Evolutionary conservation across 768 basidiomycete genomes (phyloP).

Genomic region (Tulasnella sp.): DNA sequence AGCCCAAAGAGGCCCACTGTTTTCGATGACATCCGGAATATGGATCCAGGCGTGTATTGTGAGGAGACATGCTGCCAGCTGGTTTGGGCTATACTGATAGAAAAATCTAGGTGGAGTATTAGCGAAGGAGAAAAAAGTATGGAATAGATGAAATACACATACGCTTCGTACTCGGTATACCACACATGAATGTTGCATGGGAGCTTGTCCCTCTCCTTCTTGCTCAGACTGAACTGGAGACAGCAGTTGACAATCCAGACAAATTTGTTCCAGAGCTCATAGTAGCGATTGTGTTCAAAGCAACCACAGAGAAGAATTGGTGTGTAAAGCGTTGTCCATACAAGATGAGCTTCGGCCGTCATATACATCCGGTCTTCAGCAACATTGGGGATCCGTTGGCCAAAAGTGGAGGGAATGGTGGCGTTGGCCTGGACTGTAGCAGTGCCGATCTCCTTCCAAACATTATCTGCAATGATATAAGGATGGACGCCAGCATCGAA

Average conservation of each 20-base stretch:
- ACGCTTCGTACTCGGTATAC: slow-evolving; percentile 16
- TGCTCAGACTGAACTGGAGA: background rate
- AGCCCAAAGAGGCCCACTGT: background rate
- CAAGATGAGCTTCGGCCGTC: slow-evolving; percentile 49
- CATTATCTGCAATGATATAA: slow-evolving; percentile 41
- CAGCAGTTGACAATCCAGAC: background rate
- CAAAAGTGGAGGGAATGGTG: slow-evolving; percentile 48
- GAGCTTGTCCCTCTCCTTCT: background rate
- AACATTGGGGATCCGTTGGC: slow-evolving; percentile 46
- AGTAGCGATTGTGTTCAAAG: slow-evolving; percentile 46
- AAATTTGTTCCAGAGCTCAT: slow-evolving; percentile 26
- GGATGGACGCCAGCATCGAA: slow-evolving; percentile 43
- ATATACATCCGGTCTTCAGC: slow-evolving; percentile 40
- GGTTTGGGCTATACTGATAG: no score
- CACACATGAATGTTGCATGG: background rate
- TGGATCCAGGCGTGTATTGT: slow-evolving; percentile 18
- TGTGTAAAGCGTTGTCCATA: slow-evolving; percentile 50
- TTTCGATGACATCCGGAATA: background rate
- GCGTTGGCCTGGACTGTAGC: slow-evolving; percentile 44
- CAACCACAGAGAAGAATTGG: slow-evolving; percentile 47
- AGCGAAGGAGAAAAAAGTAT: no score
- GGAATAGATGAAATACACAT: no score
- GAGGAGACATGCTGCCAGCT: slow-evolving; percentile 51
- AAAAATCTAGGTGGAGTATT: no score
- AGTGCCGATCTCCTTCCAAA: slow-evolving; percentile 51